Evolutionary conservation across 164 flowering plant species (phyloP), one percentile per base, ranked within the genome.

Genomic region (Chloranthus sessilifolius): DNA sequence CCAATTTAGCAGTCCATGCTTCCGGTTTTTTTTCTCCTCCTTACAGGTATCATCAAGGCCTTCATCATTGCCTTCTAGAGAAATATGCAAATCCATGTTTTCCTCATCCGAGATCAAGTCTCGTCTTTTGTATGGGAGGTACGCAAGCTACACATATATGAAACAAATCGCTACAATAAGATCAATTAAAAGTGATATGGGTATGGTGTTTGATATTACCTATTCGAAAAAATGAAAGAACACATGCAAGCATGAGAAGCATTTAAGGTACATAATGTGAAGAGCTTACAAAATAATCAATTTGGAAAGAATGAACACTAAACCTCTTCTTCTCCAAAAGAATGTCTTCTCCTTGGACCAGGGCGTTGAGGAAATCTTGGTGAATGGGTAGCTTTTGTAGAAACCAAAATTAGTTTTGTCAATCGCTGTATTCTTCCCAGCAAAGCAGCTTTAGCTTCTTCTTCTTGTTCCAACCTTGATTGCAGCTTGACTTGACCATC

Each of bases 321-420:
- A 28, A 91, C 98, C 96, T 92, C 96, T 73, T 92, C 99, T 72
- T 92, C 99, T 55, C 99, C 99, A 75, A 92, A 92, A 20, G 99
- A 92, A 68, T 92, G 99, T 50, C 96, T 76, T 75, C 99, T 82
- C 58, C 96, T 75, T 7, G 62, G 76, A 64, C 85, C 83, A 43
- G 82, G 64, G 10, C 80, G 85, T 4, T 83, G 83, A 50, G 95
- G 74, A 64, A 83, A 55, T 63, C 81, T 72, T 49, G 95, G 63
- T 11, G 98, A 60, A 24, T 70, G 94, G 41, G 99, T 64, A 50
- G 79, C 38, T 61, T 92, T 88, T 38, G 94, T 67, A 20, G 97
- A 88, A 39, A 88, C 99, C 67, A 92, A 68, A 55, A 92, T 92
- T 58, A 92, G 66, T 56, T 92, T 92, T 34, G 96, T 92, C 60